Evolutionary conservation across 345 rosid genomes (phyloP), one percentile per base, ranked within the genome.

Genomic region (Carallia pectinifolia): DNA sequence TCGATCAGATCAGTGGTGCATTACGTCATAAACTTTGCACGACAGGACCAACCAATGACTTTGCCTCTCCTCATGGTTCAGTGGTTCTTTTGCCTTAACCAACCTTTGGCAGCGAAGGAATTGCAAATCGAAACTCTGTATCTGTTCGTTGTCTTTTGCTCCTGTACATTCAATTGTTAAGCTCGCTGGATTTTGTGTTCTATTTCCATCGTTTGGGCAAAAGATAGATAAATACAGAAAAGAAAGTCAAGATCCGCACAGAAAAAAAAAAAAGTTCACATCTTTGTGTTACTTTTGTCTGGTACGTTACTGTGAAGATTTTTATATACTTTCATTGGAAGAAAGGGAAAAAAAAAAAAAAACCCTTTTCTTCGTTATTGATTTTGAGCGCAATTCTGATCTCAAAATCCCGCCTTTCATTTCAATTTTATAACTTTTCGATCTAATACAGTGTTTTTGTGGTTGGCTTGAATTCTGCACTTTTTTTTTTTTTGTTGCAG

Each of bases 391-490:
- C 18, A 34, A 36, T 62, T 40, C 33, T 68, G 29, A 5, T 64
- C 65, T 40, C 63, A 54, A 64, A 33, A 31, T 29, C 53, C n/a
- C 7, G 6, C 50, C 53, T 50, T 61, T 59, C 13, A 6, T 52
- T 59, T 13, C 18, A 53, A 40, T 6, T 40, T 4, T 34, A 10
- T 29, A 39, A 13, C 9, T 71, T 75, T 70, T 12, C 16, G 55
- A 23, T 69, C 39, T 39, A 8, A 58, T 23, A 58, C 3, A 10
- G 53, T 44, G 18, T 39, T 65, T 4, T 64, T n/a, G 34, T 31
- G 9, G 18, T 71, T 76, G 76, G 71, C n/a, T 76, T 64, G 61
- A 65, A 58, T 76, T 65, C 8, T 64, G 58, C 53, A 77, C 15
- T 17, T 48, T 73, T 44, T 12, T 44, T 44, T 44, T 40, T 9